These are phyloP conservation scores for Acidiella bohemica DNA, from an alignment of 495 filamentous ascomycete genomes.

Conservation along the genomic window DNA sequence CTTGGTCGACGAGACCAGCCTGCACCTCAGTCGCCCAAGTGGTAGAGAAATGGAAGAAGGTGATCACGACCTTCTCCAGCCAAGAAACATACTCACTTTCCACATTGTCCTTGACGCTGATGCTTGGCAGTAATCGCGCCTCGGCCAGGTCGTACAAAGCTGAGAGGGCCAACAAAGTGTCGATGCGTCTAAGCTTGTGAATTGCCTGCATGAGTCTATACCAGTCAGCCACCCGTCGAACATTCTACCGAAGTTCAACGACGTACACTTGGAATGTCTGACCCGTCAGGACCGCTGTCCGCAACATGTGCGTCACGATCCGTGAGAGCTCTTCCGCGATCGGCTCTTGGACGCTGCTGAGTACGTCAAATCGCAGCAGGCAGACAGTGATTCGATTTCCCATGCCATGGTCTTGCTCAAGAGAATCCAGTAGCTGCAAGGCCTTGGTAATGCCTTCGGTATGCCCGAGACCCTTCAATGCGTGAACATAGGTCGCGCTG, in stretches of 20 bases:
- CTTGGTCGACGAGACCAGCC: not conserved
- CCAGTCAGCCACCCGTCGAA: too few relatives aligned
- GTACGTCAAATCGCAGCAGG: slow-evolving; percentile 54
- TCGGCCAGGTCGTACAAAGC: slow-evolving; percentile 44
- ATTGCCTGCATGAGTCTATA: slow-evolving; percentile 61
- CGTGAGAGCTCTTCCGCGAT: slow-evolving; percentile 18
- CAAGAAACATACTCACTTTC: too few relatives aligned
- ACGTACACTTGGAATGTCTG: too few relatives aligned
- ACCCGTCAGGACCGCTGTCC: slow-evolving; percentile 43
- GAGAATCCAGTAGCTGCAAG: slow-evolving; percentile 40
- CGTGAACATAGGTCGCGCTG: slow-evolving; percentile 34
- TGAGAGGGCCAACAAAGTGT: slow-evolving; percentile 34
- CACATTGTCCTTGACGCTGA: too few relatives aligned
- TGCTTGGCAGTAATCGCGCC: slow-evolving; percentile 3
- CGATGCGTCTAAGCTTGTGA: slow-evolving; percentile 43
- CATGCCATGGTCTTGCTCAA: slow-evolving; percentile 41
- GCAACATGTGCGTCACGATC: slow-evolving; percentile 35
- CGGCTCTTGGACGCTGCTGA: slow-evolving; percentile 44
- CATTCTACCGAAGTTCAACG: too few relatives aligned
- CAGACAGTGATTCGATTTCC: slow-evolving; percentile 50
- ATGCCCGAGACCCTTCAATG: slow-evolving; percentile 13
- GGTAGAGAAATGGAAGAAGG: not conserved
- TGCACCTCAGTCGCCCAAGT: not conserved
- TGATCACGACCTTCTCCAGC: not conserved
- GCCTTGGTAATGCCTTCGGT: slow-evolving; percentile 40